These are phyloP conservation scores for Trifolium subterraneum DNA, from an alignment of 306 rosid species.

Conservation along the genomic window DNA sequence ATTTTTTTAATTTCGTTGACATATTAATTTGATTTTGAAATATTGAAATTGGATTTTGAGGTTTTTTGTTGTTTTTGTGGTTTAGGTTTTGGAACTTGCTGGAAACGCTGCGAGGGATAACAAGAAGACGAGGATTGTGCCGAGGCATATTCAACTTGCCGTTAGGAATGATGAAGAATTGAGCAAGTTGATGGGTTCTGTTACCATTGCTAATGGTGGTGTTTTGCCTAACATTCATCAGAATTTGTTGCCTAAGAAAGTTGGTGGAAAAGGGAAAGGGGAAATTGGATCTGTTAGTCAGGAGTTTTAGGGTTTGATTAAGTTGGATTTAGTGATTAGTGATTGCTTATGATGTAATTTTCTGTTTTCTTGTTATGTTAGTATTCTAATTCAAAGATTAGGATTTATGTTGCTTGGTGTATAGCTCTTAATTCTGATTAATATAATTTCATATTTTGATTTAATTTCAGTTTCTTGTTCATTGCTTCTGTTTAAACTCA, in stretches of 20 bases:
- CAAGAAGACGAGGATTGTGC: constrained; percentile 72
- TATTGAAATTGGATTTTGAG: too few relatives aligned
- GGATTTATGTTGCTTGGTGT: background rate
- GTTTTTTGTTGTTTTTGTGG: background rate
- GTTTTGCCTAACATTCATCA: constrained; percentile 70
- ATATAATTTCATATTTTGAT: background rate
- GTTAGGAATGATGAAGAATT: constrained; percentile 82
- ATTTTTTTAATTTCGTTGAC: background rate
- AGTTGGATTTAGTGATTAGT: background rate
- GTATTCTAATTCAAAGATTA: too few relatives aligned
- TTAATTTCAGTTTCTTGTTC: too few relatives aligned
- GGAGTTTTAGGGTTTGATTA: constrained; percentile 36
- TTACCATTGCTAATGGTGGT: constrained; percentile 69
- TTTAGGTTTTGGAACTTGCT: constrained; percentile 64
- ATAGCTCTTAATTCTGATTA: background rate
- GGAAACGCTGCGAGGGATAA: constrained; percentile 75
- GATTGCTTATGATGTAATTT: too few relatives aligned
- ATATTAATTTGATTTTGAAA: background rate
- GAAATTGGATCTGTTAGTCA: constrained; percentile 68
- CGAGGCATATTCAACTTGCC: constrained; percentile 80
- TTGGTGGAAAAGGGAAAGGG: constrained; percentile 46
- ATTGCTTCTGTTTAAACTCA: too few relatives aligned
- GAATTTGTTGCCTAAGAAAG: constrained; percentile 68
- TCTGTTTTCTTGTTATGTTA: too few relatives aligned
- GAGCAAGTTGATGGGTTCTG: constrained; percentile 73